These are phyloP conservation scores for Xylariaceae sp. DNA, from an alignment of 2,329 filamentous ascomycete genomes.

Conservation along the genomic window DNA sequence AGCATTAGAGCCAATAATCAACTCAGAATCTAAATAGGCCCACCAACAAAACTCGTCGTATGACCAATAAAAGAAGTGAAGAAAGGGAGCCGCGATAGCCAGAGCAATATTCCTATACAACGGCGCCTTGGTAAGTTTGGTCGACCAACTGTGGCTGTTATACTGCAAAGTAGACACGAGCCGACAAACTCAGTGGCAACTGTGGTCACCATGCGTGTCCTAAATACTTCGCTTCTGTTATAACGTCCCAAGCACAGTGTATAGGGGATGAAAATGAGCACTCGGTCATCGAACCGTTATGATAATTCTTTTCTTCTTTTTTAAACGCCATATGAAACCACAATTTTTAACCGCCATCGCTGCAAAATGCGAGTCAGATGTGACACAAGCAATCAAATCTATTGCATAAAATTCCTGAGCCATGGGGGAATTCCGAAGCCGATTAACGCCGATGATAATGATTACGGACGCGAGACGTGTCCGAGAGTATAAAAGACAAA, in stretches of 20 bases:
- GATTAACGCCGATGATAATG: conserved; percentile 40
- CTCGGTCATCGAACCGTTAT: conserved; percentile 23
- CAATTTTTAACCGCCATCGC: conserved; percentile 40
- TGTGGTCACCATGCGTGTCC: not conserved
- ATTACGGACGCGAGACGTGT: conserved; percentile 33
- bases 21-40: no score
- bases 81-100: no score
- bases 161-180: not conserved
- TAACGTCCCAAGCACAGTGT: conserved; percentile 15
- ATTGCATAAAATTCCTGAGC: conserved; percentile 37
- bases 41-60: no score
- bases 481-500: conserved; percentile 14
- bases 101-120: no score
- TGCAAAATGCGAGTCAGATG: conserved; percentile 40
- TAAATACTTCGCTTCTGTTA: conserved; percentile 7
- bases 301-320: conserved; percentile 32
- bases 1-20: no score
- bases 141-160: no score
- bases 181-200: not conserved
- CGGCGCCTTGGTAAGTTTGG: no score
- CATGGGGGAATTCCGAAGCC: conserved; percentile 32
- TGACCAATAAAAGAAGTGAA: no score
- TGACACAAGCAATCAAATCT: conserved; percentile 37
- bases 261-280: conserved; percentile 28
- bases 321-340: conserved; percentile 40